Conservation (phyloP, 164 flowering plant species). For the Sextonia rubra region DNA sequence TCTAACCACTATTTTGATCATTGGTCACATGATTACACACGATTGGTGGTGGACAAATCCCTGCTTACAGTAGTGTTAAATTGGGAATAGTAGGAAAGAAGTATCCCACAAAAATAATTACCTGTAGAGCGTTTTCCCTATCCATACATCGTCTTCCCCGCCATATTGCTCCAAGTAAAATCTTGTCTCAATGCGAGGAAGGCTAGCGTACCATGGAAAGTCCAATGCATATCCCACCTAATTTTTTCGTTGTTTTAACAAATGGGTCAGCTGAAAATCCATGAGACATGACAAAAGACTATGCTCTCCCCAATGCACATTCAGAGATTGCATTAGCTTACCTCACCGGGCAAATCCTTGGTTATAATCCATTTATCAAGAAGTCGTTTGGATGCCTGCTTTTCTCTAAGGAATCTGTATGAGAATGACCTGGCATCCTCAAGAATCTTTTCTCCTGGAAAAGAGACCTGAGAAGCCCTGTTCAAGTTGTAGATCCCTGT, state of each 20-base stretch:
- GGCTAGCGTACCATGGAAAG: constrained; percentile 74
- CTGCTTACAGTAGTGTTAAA: too few species aligned
- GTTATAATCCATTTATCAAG: constrained; percentile 88
- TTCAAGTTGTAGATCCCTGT: constrained; percentile 77
- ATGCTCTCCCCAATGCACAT: neutral
- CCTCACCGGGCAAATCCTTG: constrained; percentile 90
- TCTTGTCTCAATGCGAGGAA: constrained; percentile 81
- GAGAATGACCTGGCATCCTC: constrained; percentile 61
- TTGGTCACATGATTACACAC: too few species aligned
- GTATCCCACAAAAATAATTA: too few species aligned
- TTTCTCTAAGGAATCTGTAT: constrained; percentile 44
- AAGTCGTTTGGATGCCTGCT: constrained; percentile 49
- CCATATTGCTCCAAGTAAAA: constrained; percentile 88
- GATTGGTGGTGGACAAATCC: too few species aligned
- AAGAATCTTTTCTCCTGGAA: constrained; percentile 67
- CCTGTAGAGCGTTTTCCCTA: constrained; percentile 95
- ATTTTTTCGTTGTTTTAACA: neutral
- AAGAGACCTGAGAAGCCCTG: constrained; percentile 66
- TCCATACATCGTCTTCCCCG: constrained; percentile 86
- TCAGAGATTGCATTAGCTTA: constrained; percentile 10
- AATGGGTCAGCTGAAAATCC: neutral
- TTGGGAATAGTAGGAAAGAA: too few species aligned
- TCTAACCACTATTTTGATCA: too few species aligned
- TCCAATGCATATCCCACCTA: constrained; percentile 81
- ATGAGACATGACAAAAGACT: neutral